Evolutionary conservation across 495 filamentous ascomycete species (phyloP).

Genomic region (Venustampulla echinocandica): DNA sequence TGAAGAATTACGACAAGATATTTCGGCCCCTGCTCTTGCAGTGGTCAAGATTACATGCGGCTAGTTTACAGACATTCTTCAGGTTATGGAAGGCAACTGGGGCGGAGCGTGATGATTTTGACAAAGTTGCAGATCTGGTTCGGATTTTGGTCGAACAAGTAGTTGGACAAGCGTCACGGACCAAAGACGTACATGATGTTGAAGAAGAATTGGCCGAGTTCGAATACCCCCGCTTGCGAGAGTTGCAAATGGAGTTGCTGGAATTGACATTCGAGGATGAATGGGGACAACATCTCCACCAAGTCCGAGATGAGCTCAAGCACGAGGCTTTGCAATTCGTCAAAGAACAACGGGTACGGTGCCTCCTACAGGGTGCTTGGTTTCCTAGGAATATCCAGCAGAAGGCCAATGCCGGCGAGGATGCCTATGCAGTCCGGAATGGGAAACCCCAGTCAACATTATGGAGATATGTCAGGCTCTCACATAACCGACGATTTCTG

Average conservation of each 20-base stretch:
- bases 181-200: slow-evolving; percentile 78
- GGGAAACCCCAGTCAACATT: slow-evolving; percentile 28
- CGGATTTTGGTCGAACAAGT: slow-evolving; percentile 88
- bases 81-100: slow-evolving; percentile 85
- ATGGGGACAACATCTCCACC: slow-evolving; percentile 82
- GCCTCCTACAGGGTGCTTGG: slow-evolving; percentile 82
- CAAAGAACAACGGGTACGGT: slow-evolving; percentile 93
- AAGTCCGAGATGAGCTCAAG: slow-evolving; percentile 87
- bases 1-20: slow-evolving; percentile 71
- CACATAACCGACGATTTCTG: slow-evolving; percentile 82
- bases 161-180: slow-evolving; percentile 72
- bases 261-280: slow-evolving; percentile 87
- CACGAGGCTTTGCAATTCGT: slow-evolving; percentile 91
- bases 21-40: slow-evolving; percentile 86
- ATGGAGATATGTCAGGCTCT: slow-evolving; percentile 82
- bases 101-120: slow-evolving; percentile 77
- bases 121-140: slow-evolving; percentile 83
- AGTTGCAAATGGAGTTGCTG: slow-evolving; percentile 91
- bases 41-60: slow-evolving; percentile 91
- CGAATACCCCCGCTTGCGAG: slow-evolving; percentile 64
- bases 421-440: slow-evolving; percentile 15
- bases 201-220: slow-evolving; percentile 84
- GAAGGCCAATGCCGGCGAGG: slow-evolving; percentile 32
- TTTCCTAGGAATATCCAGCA: slow-evolving; percentile 51
- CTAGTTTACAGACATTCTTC: slow-evolving; percentile 81